phyloP scores from a whole-genome alignment of 495 filamentous ascomycete genomes.

The Oidiodendron maius region DNA sequence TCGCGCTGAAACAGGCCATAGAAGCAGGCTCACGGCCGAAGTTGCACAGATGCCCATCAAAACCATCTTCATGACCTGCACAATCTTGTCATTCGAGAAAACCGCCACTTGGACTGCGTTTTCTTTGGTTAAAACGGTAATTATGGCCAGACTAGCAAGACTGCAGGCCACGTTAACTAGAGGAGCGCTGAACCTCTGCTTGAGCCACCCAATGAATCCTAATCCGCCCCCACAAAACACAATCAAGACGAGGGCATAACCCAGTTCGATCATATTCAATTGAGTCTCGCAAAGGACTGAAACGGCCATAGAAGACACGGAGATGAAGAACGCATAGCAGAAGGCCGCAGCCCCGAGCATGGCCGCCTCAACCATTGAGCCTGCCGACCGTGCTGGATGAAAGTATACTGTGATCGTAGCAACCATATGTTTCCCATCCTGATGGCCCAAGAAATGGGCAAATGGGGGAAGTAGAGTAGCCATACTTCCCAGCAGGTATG shows the following conservation, averaged over 20 bases:
- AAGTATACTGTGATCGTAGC: constrained; percentile 93
- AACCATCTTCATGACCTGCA: constrained; percentile 86
- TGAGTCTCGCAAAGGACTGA: constrained; percentile 67
- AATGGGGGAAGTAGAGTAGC: constrained; percentile 78
- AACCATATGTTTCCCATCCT: constrained; percentile 95
- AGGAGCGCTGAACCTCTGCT: constrained; percentile 79
- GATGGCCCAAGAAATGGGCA: constrained; percentile 66
- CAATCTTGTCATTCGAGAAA: constrained; percentile 76
- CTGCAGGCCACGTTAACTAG: constrained; percentile 89
- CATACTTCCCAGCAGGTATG: constrained; percentile 83
- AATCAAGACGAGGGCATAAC: constrained; percentile 71
- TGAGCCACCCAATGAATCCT: constrained; percentile 88
- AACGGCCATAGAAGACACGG: constrained; percentile 80
- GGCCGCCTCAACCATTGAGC: constrained; percentile 86
- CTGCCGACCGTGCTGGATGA: constrained; percentile 85
- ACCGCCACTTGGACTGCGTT: constrained; percentile 74
- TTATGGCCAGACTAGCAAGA: constrained; percentile 82
- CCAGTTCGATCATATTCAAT: constrained; percentile 46
- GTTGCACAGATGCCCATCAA: constrained; percentile 75
- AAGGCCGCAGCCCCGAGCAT: constrained; percentile 80
- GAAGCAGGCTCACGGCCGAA: constrained; percentile 66
- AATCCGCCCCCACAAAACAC: constrained; percentile 87
- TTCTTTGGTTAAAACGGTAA: constrained; percentile 90
- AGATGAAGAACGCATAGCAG: constrained; percentile 73
- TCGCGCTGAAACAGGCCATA: constrained; percentile 79